These are phyloP conservation scores for Cytospora chrysosperma DNA, from an alignment of 2,329 filamentous ascomycete species.

Conservation along the genomic window DNA sequence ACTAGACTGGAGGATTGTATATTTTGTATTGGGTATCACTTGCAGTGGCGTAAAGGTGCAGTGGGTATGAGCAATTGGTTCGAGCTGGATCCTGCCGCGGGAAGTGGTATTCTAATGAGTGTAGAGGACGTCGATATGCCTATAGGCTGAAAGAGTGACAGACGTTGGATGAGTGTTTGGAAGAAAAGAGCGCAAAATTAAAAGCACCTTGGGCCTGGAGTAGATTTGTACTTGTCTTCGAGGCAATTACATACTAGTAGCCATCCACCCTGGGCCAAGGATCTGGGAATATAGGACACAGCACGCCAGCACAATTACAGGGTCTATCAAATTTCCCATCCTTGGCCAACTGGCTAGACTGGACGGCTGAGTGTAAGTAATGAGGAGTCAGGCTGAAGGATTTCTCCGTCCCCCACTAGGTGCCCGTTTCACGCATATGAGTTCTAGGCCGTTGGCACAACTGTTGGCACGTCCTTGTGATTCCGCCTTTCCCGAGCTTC, in stretches of 20 bases:
- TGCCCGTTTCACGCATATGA: constrained; percentile 17
- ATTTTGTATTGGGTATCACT: background rate
- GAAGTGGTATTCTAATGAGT: constrained; percentile 16
- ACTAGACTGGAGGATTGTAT: constrained; percentile 1
- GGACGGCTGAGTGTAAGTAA: background rate
- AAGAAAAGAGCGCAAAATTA: background rate
- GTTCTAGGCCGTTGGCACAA: constrained; percentile 3
- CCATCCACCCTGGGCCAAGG: constrained; percentile 1
- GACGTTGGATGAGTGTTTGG: constrained; percentile 15
- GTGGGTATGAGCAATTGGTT: background rate
- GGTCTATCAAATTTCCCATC: background rate
- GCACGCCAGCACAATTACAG: constrained; percentile 9
- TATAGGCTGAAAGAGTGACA: constrained; percentile 18
- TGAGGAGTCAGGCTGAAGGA: constrained; percentile 4
- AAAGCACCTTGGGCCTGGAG: constrained; percentile 3
- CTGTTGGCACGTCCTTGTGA: background rate
- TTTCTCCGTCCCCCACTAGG: constrained; percentile 9
- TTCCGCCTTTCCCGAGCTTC: constrained; percentile 2
- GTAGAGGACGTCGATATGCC: constrained; percentile 13
- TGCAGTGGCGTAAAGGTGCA: background rate
- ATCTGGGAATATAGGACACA: constrained; percentile 1
- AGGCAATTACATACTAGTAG: background rate
- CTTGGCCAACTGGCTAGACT: constrained; percentile 2
- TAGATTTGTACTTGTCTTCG: constrained; percentile 8
- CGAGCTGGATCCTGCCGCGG: constrained; percentile 19